Base-by-base conservation (phyloP, 2,329 filamentous ascomycete species). In the Onygena corvina region DNA sequence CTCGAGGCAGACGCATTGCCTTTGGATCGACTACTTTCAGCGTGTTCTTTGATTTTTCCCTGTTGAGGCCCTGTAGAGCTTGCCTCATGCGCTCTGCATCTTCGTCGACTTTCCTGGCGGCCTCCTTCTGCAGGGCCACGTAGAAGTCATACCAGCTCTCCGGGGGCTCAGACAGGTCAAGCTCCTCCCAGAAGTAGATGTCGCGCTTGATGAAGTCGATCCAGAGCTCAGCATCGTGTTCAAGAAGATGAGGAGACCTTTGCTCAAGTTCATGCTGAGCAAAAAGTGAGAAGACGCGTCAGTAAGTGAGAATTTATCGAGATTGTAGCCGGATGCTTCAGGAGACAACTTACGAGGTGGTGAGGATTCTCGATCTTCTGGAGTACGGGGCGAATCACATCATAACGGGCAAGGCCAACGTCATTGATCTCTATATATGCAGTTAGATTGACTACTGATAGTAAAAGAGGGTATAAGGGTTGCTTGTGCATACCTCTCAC, bases 91-190 rank as follows among this genome's bases (percentile, higher is more conserved):
- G 71, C 52, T 72, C 74, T 51, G 78, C 74, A 55, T 82, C 80
- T 18, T 71, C 70, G 3, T 72, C 71, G 5, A 83, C 72, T 47
- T 77, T 72, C 47, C 73, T 67, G 29, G 77, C 70, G 31, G 80
- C 75, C 53, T 81, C 71, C 35, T 70, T 71, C 55, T 77, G 74
- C 60, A 89, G 81, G 54, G 80, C 79, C 55, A 75, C 71, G 68
- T 93, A 95, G 11, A 93, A 74, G 49, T 83, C 79, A 61, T 82
- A 79, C 88, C 88, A 95, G 52, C 79, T 80, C 30, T 71, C 71
- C 0, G 82, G 78, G 54, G 86, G 75, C 49, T 74, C 73, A 0
- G 85, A 84, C 20, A 78, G 71, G 56, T 81, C 77, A 21, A 78
- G 76, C 60, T 83, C 79, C 35, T 80, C 72, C 64, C 80, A 82